Evolutionary conservation across 2,329 filamentous ascomycete species (phyloP), one percentile per base, ranked within the genome.

Genomic region (Claviceps pazoutovae): DNA sequence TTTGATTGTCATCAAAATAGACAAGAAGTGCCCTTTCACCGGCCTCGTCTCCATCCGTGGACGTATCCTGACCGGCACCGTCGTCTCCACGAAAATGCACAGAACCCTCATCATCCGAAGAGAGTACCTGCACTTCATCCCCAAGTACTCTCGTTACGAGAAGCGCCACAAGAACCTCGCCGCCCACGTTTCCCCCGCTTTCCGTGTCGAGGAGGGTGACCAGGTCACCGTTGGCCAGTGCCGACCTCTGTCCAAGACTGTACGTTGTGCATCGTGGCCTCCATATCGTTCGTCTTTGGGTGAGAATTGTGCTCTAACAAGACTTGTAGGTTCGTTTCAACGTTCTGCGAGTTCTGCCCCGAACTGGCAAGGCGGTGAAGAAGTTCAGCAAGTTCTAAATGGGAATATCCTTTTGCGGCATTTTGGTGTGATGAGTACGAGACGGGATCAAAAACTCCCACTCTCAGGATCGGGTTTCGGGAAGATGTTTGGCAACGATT

Each of bases 11-110:
- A 34, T 49, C 47, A 26, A 13, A 56, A 67, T 70, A 95, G 93
- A 98, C 86, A 98, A 98, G 88, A 98, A 98, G 83, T 98, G 93
- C 86, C 93, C 93, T 64, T 98, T 98, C 86, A 95, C 89, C 66
- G 94, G 94, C 73, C 81, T 91, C 74, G 90, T 98, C 74, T 97
- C 93, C 62, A 98, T 98, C 81, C 93, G 93, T 80, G 93, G 93
- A 75, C 91, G 93, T 91, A 98, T 98, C 83, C 82, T 98, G 64
- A 97, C 91, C 72, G 93, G 93, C 70, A 96, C 89, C 71, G 93
- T 98, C 70, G 86, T 97, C 71, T 97, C 91, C 68, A 98, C 93
- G 78, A 98, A 98, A 88, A 98, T 98, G 93, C 93, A 98, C 87
- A 88, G 93, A 78, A 98, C 93, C 68, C 79, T 97, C 73, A 86